These are phyloP conservation scores for Boletus barrowsii DNA, from an alignment of 768 basidiomycete species.

Conservation along the genomic window DNA sequence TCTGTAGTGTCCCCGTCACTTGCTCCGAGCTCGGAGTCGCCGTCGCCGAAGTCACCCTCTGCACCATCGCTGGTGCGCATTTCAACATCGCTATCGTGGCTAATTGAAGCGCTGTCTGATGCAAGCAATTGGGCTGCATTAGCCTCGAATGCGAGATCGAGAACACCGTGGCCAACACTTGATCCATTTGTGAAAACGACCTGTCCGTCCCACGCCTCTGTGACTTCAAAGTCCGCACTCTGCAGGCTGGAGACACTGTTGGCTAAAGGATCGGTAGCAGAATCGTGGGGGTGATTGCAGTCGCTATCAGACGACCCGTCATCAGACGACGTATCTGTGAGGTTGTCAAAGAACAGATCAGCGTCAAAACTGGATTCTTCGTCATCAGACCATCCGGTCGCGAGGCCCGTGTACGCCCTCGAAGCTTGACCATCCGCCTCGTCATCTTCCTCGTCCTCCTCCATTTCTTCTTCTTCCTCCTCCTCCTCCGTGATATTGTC, in stretches of 20 bases:
- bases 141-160: conserved; percentile 73
- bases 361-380: conserved; percentile 80
- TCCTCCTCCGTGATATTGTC: conserved; percentile 59
- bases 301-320: conserved; percentile 40
- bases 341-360: conserved; percentile 79
- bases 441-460: conserved; percentile 42
- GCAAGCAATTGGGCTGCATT: conserved; percentile 49
- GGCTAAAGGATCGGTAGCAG: conserved; percentile 19
- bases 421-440: conserved; percentile 44
- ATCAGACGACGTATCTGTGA: conserved; percentile 53
- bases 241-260: conserved; percentile 36
- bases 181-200: conserved; percentile 68
- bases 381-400: conserved; percentile 76
- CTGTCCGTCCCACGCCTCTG: conserved; percentile 74
- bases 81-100: conserved; percentile 51
- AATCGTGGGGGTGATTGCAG: conserved; percentile 43
- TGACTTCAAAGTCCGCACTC: conserved; percentile 52
- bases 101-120: conserved; percentile 46
- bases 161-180: conserved; percentile 44
- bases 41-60: conserved; percentile 38
- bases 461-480: conserved; percentile 41
- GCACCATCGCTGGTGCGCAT: conserved; percentile 38
- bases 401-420: conserved; percentile 57
- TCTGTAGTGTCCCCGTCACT: conserved; percentile 78
- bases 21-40: conserved; percentile 47